These are phyloP conservation scores for Daldinia decipiens DNA, from an alignment of 495 filamentous ascomycete species.

Conservation along the genomic window DNA sequence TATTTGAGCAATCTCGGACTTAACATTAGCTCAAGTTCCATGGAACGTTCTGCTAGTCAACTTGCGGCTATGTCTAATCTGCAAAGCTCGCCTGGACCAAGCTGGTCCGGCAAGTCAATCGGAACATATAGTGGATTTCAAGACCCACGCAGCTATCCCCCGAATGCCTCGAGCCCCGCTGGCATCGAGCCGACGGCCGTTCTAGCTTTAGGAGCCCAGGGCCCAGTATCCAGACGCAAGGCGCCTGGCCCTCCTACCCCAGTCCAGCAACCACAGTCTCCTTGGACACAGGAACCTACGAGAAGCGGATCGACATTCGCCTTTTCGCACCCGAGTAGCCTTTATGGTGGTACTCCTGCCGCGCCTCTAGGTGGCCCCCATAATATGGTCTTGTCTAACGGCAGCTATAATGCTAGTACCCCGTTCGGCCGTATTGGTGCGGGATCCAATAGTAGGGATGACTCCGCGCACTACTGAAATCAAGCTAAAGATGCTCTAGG, in stretches of 20 bases:
- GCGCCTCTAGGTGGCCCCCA: conserved; percentile 18
- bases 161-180: conserved; percentile 24
- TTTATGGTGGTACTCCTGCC: conserved; percentile 48
- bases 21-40: conserved; percentile 14
- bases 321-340: conserved; percentile 52
- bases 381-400: conserved; percentile 38
- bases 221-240: neutral
- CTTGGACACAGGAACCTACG: conserved; percentile 16
- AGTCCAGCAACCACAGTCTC: conserved; percentile 23
- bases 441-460: conserved; percentile 35
- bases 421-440: conserved; percentile 38
- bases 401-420: conserved; percentile 38
- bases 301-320: conserved; percentile 42
- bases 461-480: conserved; percentile 40
- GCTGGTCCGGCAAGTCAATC: conserved; percentile 19
- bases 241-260: conserved; percentile 29
- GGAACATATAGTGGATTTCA: conserved; percentile 3
- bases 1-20: conserved; percentile 10
- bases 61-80: neutral
- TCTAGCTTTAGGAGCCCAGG: conserved; percentile 18
- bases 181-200: conserved; percentile 11
- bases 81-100: conserved; percentile 27
- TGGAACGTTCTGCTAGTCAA: conserved; percentile 37
- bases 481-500: conserved; percentile 27
- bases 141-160: conserved; percentile 1